Evolutionary conservation across 163 green algal genomes (phyloP).

Genomic region (Scenedesmus sp.): DNA sequence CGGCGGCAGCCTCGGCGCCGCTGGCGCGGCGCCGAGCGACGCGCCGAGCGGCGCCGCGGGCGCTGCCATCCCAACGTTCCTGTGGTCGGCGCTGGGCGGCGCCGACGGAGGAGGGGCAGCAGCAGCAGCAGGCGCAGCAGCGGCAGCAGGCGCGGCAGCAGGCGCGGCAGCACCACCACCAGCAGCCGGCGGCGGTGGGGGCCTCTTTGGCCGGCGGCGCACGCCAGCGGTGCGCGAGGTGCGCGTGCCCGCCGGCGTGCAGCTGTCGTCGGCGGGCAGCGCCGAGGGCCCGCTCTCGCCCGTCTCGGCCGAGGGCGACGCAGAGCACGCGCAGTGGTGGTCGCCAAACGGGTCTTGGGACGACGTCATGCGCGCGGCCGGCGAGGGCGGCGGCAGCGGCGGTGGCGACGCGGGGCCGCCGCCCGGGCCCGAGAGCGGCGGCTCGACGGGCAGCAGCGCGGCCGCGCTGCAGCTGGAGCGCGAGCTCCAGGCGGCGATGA

Average conservation of each 20-base stretch:
- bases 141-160: slow-evolving; percentile 19
- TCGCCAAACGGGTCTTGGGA: slow-evolving; percentile 4
- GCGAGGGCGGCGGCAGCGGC: background rate
- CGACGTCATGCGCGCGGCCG: slow-evolving; percentile 3
- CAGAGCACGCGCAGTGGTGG: slow-evolving; percentile 33
- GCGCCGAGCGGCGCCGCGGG: background rate
- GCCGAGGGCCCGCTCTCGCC: slow-evolving; percentile 21
- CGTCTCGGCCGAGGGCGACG: slow-evolving; percentile 14
- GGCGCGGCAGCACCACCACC: slow-evolving; percentile 6
- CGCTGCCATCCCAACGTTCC: slow-evolving; percentile 15
- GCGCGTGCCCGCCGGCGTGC: background rate
- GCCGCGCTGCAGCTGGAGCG: slow-evolving; percentile 23
- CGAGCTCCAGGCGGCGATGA: slow-evolving; percentile 28
- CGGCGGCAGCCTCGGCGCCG: slow-evolving; percentile 13
- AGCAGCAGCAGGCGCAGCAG: slow-evolving; percentile 32
- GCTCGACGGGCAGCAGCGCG: background rate
- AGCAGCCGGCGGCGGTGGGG: background rate
- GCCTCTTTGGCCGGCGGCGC: slow-evolving; percentile 5
- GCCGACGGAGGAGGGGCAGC: slow-evolving; percentile 1
- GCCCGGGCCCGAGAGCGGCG: background rate
- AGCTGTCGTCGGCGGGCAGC: slow-evolving; percentile 1
- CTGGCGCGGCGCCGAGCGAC: background rate
- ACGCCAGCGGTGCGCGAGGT: slow-evolving; percentile 8
- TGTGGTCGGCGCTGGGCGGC: slow-evolving; percentile 19
- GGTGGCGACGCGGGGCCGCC: background rate